These are phyloP conservation scores for Telopea speciosissima DNA, from an alignment of 177 flowering plant genomes.

Conservation along the genomic window DNA sequence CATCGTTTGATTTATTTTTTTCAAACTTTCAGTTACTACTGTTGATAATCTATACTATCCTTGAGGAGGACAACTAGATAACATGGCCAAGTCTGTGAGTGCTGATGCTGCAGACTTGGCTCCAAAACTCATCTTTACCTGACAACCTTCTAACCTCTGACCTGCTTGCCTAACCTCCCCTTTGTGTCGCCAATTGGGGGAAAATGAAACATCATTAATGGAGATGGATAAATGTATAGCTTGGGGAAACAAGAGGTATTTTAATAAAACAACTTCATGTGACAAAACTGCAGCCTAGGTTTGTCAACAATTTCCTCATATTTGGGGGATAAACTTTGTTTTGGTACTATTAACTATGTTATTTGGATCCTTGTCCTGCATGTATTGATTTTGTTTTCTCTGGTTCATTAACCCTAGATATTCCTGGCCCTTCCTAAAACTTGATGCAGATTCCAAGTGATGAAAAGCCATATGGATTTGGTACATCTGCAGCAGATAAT, in stretches of 20 bases:
- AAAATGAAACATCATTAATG: not conserved
- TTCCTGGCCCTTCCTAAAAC: slow-evolving; percentile 8
- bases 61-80: not conserved
- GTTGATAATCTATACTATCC: not conserved
- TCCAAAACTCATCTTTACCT: too few species aligned
- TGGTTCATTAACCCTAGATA: not conserved
- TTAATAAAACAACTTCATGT: not conserved
- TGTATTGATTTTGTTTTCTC: not conserved
- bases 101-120: too few species aligned
- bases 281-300: not conserved
- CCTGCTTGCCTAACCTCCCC: too few species aligned
- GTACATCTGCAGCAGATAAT: slow-evolving; percentile 23
- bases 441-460: slow-evolving; percentile 37
- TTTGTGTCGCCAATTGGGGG: too few species aligned
- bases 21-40: not conserved
- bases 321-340: not conserved
- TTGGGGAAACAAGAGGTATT: not conserved
- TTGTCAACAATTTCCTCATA: not conserved
- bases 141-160: too few species aligned
- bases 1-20: too few species aligned
- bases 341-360: not conserved
- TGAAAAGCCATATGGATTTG: slow-evolving; percentile 36
- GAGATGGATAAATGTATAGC: not conserved
- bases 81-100: too few species aligned
- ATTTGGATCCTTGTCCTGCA: not conserved